Base-by-base conservation (phyloP, 805 yeast genomes). In the Isabelozyma gotoi region DNA sequence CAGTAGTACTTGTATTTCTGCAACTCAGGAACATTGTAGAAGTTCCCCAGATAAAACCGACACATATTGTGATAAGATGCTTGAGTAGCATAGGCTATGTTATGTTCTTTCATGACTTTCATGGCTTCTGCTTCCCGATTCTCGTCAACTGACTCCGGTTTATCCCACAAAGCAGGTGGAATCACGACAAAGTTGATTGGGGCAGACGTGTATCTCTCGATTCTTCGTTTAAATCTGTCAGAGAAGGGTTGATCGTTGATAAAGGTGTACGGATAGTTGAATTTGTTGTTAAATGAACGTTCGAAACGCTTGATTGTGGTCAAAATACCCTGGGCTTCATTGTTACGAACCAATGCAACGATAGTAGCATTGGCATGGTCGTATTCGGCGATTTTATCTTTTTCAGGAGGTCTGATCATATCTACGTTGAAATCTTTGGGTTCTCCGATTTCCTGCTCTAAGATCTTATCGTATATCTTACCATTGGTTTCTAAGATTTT, bases 1-100 rank as follows among this genome's bases (percentile, higher is more conserved):
- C 95, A 88, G 57, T 84, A 85, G 64, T 83, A 88, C 52, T 72
- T 76, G 64, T 74, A 84, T 45, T 85, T 70, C 46, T 73, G 67
- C 57, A 88, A 59, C 43, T 78, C 74, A 10, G 86, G 86, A 48
- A 84, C 78, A 39, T 84, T 73, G 57, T 75, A 85, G 55, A 87
- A 85, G 45, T 65, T 65, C 10, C 79, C 80, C 39, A 85, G 80
- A 59, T 86, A 85, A 62, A 83, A 88, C 19, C 96, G 74, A 59
- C 96, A 88, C 96, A 88, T 88, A 55, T 85, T 84, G 55, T 86
- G 95, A 54, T 88, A 88, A 0, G 90, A 82, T 16, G 58, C 61
- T 61, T 67, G 70, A 16, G 69, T 69, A 2, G 90, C 88, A 57
- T 85, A 85, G 4, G 82, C 85, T 12, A 82, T 73, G 16, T 74